A percentile compares a stretch with the other conserved stretches of the same genome.
These are phyloP conservation scores for Vitis cinerea DNA, from an alignment of 164 flowering plant genomes.

Conservation along the genomic window DNA sequence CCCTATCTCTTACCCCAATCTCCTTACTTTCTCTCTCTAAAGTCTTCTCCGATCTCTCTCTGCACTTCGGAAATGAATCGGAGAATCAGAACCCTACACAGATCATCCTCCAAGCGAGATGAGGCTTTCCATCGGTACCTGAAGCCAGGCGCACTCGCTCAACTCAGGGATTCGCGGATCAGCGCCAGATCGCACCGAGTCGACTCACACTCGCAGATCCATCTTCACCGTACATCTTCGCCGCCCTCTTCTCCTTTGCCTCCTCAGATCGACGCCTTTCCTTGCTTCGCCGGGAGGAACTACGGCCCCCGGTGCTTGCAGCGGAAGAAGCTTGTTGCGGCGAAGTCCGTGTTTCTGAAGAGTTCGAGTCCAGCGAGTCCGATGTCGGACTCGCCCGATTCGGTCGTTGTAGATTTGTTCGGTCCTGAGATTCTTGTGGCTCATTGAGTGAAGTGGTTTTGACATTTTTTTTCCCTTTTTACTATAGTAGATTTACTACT, in stretches of 20 bases:
- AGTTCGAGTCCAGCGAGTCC: constrained; percentile 5
- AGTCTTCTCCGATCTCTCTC: not conserved
- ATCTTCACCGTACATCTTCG: not conserved
- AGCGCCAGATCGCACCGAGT: constrained; percentile 21
- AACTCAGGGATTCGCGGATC: constrained; percentile 28
- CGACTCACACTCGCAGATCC: constrained; percentile 10
- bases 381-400: constrained; percentile 14
- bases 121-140: constrained; percentile 19
- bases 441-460: constrained; percentile 7
- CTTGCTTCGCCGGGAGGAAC: constrained; percentile 21
- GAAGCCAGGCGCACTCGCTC: constrained; percentile 29
- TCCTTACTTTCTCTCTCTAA: not conserved
- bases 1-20: not conserved
- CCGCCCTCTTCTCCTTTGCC: not conserved
- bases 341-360: constrained; percentile 9
- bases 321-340: constrained; percentile 32
- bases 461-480: not conserved
- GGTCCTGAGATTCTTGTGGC: constrained; percentile 14
- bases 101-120: not conserved
- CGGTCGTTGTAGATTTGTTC: constrained; percentile 12
- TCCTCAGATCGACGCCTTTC: constrained; percentile 7
- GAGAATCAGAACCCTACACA: constrained; percentile 2
- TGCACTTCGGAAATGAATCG: not conserved
- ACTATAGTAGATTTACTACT: constrained; percentile 14
- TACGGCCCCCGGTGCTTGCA: constrained; percentile 26